Base-by-base conservation (phyloP, 1,284 basidiomycete genomes). In the Boletus mariae region DNA sequence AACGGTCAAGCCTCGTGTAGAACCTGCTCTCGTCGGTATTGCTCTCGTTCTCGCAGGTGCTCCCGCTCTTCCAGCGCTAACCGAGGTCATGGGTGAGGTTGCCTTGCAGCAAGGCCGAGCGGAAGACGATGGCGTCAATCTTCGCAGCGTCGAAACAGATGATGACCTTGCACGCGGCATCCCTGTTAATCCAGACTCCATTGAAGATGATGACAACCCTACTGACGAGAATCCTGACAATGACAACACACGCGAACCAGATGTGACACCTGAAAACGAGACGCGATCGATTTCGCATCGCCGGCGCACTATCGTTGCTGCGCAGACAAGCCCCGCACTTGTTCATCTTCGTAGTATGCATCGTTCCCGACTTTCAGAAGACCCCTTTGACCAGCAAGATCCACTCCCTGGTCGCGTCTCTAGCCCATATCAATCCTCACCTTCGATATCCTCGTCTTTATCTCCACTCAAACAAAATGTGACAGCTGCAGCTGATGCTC, bases 81-180 rank as follows among this genome's bases (percentile, higher is more conserved):
- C 87, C 1, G 73, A 80, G 9, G 74, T 87, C 25, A 83, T 87
- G 62, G 95, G 94, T 4, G 77, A 87, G 58, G 87, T 97, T 48
- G 92, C 93, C 0, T 77, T 99, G 48, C 92, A 94, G 59, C 96
- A 99, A 70, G 92, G 91, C 4, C 79, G 94, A 57, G 72, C 78
- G 58, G 81, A 85, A 59, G 82, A 84, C 45, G 78, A 79, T 20
- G 74, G 71, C 5, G 69, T 70, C 50, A 74, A 75, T 51, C 64
- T 76, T 25, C 77, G 75, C 63, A 82, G 80, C 55, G 66, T 83
- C 20, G 77, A 82, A 58, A 64, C 70, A 13, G 68, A 69, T 9
- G 75, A 75, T 29, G 78, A 81, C 38, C 74, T 56, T 52, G 12
- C 57, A 41, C 25, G 28, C 20, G 48, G 40, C 40, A 37, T 47